Base-by-base conservation (phyloP, 352 stramenopile genomes). In the Globisporangium okanoganense region DNA sequence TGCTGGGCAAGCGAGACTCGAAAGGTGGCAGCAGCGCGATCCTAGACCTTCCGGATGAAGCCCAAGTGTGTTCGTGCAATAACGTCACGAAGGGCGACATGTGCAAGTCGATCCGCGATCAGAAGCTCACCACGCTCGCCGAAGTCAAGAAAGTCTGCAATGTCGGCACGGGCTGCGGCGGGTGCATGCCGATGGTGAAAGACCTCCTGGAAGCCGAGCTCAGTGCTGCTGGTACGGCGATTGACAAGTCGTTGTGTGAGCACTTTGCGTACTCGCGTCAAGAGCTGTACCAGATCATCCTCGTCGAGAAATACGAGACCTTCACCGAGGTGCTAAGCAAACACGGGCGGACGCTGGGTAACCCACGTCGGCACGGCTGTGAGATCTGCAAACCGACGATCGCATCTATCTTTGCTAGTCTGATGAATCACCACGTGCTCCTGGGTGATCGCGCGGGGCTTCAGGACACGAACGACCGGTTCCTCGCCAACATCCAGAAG, bases 301-400 rank as follows among this genome's bases (percentile, higher is more conserved):
- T 87, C 43, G 85, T 90, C 29, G 82, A 96, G 61, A 78, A 80
- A 18, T 84, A 96, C 63, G 71, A 91, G 64, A 92, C 78, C 5
- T 98, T 98, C 65, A 75, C 85, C 14, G 89, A 97, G 56, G 78
- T 97, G 35, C 61, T 97, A 9, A 65, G 67, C 49, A 91, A 90
- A 24, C 85, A 97, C 47, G 88, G 88, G 22, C 66, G 83, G 24
- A 79, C 77, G 33, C 70, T 64, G 25, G 75, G 63, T 33, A 65
- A 73, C n/a, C 62, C 63, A 35, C 66, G 61, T 3, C 73, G 66
- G 36, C 74, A 97, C 66, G 92, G 92, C 14, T 98, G 92, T 50
- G 92, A 97, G 68, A 90, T 95, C 62, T 98, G 90, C 76, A 97
- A 97, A 57, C 92, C 92, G 18, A 83, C 87, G n/a, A 67, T 98